Evolutionary conservation across 2,329 filamentous ascomycete genomes (phyloP), one percentile per base, ranked within the genome.

Genomic region (Tolypocladium amazonense): DNA sequence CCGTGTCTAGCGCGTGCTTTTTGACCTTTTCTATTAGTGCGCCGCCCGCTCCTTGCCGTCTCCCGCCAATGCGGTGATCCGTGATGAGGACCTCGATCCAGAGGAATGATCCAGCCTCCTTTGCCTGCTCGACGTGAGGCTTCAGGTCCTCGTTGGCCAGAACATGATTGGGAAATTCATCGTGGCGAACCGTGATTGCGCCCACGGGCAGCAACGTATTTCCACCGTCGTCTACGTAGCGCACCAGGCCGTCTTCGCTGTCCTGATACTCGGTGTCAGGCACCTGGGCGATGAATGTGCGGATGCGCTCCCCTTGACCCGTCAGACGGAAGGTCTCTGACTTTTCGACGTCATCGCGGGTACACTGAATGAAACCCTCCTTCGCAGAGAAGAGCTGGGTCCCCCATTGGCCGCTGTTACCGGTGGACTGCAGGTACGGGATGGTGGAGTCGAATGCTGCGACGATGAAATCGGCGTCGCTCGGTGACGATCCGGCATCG

Each of bases 391-490:
- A 67, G 25, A 61, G 69, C 60, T 63, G 56, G 23, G 61, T 56
- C 9, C 68, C 68, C 68, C 70, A 71, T 66, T 69, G 69, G n/a
- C 56, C 65, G 56, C 60, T 63, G 55, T 65, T 70, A 39, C 66
- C 71, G 23, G 65, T 60, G 15, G 66, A 65, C 43, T 56, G 62
- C 54, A 73, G 66, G 58, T 68, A 63, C 55, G 67, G 65, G 43
- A 73, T 55, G 11, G 64, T 66, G 12, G 67, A 71, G 61, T 70
- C 66, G 63, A 71, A 70, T 55, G 68, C 69, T 33, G 65, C 64
- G 37, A 68, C 59, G 50, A 73, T 68, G 65, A 71, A 70, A 38
- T 65, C 59, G 58, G 64, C 63, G 62, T 72, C 70, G 39, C 65
- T 59, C n/a, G 60, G 62, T 45, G 60, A 59, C 39, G 58, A 57